phyloP scores from a whole-genome alignment of 139 green algal genomes.

The Picochlorum sp. region DNA sequence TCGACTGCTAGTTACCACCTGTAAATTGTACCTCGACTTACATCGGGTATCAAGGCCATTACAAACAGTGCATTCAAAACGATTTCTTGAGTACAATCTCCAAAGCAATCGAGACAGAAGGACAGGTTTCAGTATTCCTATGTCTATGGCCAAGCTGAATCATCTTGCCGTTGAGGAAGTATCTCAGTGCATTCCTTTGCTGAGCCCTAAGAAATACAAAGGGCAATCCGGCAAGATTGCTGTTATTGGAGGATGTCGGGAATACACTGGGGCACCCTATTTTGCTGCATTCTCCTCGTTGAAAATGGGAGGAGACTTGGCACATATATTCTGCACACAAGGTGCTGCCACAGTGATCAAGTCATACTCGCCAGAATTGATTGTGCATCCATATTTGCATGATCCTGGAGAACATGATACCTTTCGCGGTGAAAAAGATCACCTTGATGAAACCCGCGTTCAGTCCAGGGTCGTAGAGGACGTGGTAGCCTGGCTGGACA shows the following conservation, averaged over 20 bases:
- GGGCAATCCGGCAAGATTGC: constrained; percentile 81
- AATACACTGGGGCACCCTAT: constrained; percentile 94
- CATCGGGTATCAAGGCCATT: too few species aligned
- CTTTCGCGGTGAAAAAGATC: neutral
- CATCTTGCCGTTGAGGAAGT: neutral
- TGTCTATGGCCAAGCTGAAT: neutral
- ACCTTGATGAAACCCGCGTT: neutral
- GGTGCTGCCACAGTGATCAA: constrained; percentile 83
- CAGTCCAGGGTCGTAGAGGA: constrained; percentile 8
- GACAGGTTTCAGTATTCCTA: too few species aligned
- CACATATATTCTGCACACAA: constrained; percentile 81
- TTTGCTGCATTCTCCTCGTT: constrained; percentile 81
- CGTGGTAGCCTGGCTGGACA: constrained; percentile 45
- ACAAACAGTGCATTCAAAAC: too few species aligned
- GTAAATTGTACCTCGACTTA: too few species aligned
- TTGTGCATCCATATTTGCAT: constrained; percentile 81
- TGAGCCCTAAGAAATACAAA: constrained; percentile 54
- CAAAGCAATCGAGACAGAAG: too few species aligned
- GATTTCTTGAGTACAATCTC: too few species aligned
- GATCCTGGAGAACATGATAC: constrained; percentile 17
- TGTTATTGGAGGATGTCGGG: constrained; percentile 82
- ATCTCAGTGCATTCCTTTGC: neutral
- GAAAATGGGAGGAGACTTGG: constrained; percentile 74
- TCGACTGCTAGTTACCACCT: too few species aligned
- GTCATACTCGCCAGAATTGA: constrained; percentile 86